Evolutionary conservation across 1,284 basidiomycete genomes (phyloP).

Genomic region (Ceratobasidium sp.): DNA sequence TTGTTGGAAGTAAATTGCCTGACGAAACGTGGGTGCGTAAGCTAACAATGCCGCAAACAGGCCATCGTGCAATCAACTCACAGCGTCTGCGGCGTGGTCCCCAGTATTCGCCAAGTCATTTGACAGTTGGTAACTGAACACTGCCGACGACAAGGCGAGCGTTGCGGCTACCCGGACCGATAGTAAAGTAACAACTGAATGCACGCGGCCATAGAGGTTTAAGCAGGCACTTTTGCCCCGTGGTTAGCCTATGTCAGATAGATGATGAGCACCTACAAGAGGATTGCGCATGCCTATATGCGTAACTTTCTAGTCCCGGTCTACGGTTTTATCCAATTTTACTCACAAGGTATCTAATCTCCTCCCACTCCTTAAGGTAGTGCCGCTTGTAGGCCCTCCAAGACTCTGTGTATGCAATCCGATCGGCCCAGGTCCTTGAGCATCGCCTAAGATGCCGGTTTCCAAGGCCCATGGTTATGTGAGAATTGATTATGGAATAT

Average conservation of each 20-base stretch:
- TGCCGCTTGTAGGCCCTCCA: constrained; percentile 29
- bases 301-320: not conserved
- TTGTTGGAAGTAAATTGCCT: constrained; percentile 29
- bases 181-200: not conserved
- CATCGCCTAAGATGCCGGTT: constrained; percentile 20
- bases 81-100: constrained; percentile 32
- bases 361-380: constrained; percentile 31
- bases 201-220: not conserved
- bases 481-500: constrained; percentile 14
- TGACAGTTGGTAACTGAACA: constrained; percentile 16
- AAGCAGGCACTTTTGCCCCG: not conserved
- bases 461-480: constrained; percentile 8
- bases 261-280: not conserved
- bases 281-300: constrained; percentile 17
- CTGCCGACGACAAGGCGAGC: not conserved
- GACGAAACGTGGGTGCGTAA: not conserved
- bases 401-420: constrained; percentile 35
- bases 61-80: not conserved
- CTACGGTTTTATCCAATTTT: not conserved
- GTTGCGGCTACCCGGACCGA: not conserved
- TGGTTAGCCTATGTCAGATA: not conserved
- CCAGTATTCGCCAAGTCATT: constrained; percentile 26
- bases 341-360: constrained; percentile 20
- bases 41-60: not conserved
- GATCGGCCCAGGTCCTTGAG: constrained; percentile 29